Evolutionary conservation across 768 basidiomycete genomes (phyloP), one percentile per base, ranked within the genome.

Genomic region (Russula brevipes): DNA sequence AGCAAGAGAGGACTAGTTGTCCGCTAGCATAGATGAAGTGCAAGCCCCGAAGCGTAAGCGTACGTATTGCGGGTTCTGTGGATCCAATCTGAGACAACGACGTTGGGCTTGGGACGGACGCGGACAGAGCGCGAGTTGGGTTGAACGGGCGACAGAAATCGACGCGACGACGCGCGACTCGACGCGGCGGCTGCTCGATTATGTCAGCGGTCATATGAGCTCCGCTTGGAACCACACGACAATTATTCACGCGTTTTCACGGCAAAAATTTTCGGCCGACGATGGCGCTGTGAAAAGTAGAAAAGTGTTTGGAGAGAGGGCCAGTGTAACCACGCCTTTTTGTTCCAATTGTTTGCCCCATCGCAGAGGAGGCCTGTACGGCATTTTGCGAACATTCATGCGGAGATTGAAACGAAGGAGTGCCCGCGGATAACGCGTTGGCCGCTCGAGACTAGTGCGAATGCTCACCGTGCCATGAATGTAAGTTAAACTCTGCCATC

Each of bases 401-500:
- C 73, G 72, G 72, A 73, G 73, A 67, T 60, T 51, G 59, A 75
- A 74, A 66, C 35, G 16, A 4, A 46, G 55, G 69, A 71, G 70
- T 70, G 63, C 68, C 17, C 66, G 69, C 69, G 60, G 69, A 70
- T 67, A 63, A 61, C 71, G 71, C 69, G 59, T 64, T 61, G 63
- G 57, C 60, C 50, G 64, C 62, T 53, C 36, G 30, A 66, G 66
- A 73, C 67, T 69, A 71, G 70, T 66, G 35, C 65, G 68, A 69
- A 74, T 70, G 68, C 56, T 63, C 63, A 64, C 63, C 54, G 63
- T 60, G 54, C 59, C 30, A 78, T 78, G 77, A 78, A 78, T 69
- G 77, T 77, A 67, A 56, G 77, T 66, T 31, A 41, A 44, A 54
- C 61, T 66, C 63, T 70, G 70, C 72, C 74, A 75, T 69, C 75